Percentiles rank a stretch among this genome's conserved stretches.
phyloP scores from a whole-genome alignment of 768 basidiomycete species.

The Melanogaster broomeanus region DNA sequence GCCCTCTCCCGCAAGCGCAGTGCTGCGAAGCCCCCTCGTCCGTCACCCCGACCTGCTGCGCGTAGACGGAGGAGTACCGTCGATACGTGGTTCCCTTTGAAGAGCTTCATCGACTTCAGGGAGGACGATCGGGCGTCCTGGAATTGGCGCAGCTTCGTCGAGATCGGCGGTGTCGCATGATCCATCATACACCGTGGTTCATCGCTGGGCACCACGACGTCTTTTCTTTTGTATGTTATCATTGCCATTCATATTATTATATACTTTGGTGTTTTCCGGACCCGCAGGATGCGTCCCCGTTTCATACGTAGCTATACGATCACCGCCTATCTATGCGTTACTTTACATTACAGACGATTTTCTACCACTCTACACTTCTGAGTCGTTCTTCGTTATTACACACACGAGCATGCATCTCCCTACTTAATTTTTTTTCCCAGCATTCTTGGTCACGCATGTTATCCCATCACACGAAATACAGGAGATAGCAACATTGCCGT shows the following conservation, averaged over 20 bases:
- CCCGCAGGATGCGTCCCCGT: constrained; percentile 7
- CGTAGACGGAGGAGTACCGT: constrained; percentile 44
- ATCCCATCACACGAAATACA: too few species aligned
- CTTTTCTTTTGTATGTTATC: not conserved
- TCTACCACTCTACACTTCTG: too few species aligned
- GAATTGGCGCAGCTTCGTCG: constrained; percentile 67
- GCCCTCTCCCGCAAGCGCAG: constrained; percentile 8
- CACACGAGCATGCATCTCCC: too few species aligned
- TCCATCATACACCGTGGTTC: not conserved
- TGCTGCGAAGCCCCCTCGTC: constrained; percentile 3
- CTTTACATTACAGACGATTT: too few species aligned
- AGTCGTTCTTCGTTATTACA: too few species aligned
- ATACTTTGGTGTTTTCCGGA: constrained; percentile 3
- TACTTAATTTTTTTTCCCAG: too few species aligned
- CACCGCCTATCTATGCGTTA: constrained; percentile 13
- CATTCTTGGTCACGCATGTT: too few species aligned
- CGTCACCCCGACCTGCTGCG: constrained; percentile 14
- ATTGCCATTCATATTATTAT: constrained; percentile 14
- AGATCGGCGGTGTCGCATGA: constrained; percentile 43
- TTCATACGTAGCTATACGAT: constrained; percentile 25
- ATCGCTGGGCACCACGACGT: not conserved
- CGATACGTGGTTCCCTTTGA: constrained; percentile 55
- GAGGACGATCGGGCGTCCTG: constrained; percentile 48
- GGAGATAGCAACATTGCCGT: too few species aligned
- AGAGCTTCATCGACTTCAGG: constrained; percentile 66